These are phyloP conservation scores for Pythium dissotocum DNA, from an alignment of 352 stramenopile genomes.

Conservation along the genomic window DNA sequence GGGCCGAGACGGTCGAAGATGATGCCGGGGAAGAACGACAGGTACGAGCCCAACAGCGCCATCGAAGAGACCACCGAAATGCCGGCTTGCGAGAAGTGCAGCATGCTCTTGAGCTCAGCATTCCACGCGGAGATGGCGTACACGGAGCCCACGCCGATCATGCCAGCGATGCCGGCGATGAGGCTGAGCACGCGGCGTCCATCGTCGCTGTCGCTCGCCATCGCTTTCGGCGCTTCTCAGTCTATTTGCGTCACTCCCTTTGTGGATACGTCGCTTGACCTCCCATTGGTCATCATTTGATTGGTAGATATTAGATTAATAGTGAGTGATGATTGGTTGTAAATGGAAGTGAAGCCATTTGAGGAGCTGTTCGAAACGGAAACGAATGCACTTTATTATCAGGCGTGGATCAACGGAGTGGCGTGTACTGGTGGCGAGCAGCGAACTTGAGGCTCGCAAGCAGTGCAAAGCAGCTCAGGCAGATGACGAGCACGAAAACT, in stretches of 20 bases:
- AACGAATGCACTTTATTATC: too few species aligned
- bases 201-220: conserved; percentile 9
- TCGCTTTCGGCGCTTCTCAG: not conserved
- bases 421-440: conserved; percentile 31
- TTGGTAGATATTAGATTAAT: not conserved
- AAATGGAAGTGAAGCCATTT: conserved; percentile 3
- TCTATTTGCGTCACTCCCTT: not conserved
- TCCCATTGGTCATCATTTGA: not conserved
- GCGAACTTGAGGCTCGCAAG: conserved; percentile 58
- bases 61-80: conserved; percentile 78
- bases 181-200: conserved; percentile 41
- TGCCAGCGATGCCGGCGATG: conserved; percentile 57
- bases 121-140: conserved; percentile 87
- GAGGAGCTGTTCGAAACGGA: not conserved
- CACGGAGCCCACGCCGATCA: conserved; percentile 73
- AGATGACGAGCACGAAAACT: conserved; percentile 61
- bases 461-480: conserved; percentile 51
- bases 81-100: conserved; percentile 71
- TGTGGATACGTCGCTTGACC: not conserved
- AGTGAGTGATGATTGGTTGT: not conserved
- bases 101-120: conserved; percentile 71
- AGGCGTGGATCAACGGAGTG: conserved; percentile 6
- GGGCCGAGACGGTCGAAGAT: conserved; percentile 71
- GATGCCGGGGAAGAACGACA: conserved; percentile 71
- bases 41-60: conserved; percentile 75